Conservation (phyloP, 2,329 filamentous ascomycete species). For the Aureobasidium subglaciale region DNA sequence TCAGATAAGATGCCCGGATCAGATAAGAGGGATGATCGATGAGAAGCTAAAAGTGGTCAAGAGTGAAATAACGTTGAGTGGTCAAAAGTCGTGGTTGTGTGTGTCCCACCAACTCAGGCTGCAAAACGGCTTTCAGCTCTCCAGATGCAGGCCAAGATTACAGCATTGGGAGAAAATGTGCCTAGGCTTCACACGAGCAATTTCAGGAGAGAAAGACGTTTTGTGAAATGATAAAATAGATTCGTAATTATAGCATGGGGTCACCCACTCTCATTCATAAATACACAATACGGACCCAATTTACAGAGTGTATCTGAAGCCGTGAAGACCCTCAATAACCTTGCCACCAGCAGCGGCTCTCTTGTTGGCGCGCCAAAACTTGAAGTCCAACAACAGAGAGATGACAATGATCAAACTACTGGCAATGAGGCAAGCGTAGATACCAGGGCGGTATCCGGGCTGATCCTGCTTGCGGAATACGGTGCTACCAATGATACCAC, state of each 20-base stretch:
- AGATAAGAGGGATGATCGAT: no score
- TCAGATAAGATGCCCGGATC: no score
- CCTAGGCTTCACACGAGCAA: no score
- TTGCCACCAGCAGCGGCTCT: slow-evolving; percentile 29
- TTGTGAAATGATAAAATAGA: neutral
- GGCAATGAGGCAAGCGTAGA: slow-evolving; percentile 27
- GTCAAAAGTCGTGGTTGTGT: no score
- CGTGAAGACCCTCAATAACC: slow-evolving; percentile 28
- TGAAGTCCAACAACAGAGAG: slow-evolving; percentile 24
- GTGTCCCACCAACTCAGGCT: no score
- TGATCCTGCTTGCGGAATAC: slow-evolving; percentile 30
- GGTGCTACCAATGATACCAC: slow-evolving; percentile 53
- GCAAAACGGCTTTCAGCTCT: no score
- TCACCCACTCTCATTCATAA: neutral
- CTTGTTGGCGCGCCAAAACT: slow-evolving; percentile 30
- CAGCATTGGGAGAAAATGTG: no score
- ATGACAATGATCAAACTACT: slow-evolving; percentile 26
- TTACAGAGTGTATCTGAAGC: slow-evolving; percentile 31
- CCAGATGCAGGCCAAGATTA: no score
- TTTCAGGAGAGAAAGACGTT: no score
- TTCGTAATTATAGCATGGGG: neutral
- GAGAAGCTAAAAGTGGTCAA: no score
- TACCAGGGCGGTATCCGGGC: slow-evolving; percentile 28
- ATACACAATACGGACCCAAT: no score
- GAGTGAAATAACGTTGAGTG: no score